Evolutionary conservation across 169 alveolate species (phyloP), one percentile per base, ranked within the genome.

Genomic region (Theileria parva): DNA sequence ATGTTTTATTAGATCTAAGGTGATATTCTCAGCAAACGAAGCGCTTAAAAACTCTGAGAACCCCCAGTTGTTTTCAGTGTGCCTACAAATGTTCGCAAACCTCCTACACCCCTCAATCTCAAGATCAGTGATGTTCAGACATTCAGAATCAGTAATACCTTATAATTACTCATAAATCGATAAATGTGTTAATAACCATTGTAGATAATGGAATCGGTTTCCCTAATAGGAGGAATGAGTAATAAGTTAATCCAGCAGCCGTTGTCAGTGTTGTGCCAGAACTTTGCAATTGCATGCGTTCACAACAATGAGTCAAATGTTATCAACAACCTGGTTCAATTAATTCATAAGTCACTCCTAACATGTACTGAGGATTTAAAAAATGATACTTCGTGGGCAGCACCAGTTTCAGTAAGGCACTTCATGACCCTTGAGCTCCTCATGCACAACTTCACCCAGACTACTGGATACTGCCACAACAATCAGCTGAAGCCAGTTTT

Each of bases 211-310:
- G 48, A 63, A 28, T 61, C 88, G 6, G 51, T 81, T 17, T 4
- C 66, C 7, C 32, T 28, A 15, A 69, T 70, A 0, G n/a, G 72
- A 28, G 51, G 23, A 27, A 15, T 30, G 11, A 21, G 61, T 23
- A 4, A 17, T 13, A 74, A 70, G 85, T 34, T 74, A 78, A 74
- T 72, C 15, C 88, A 81, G 39, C 83, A 81, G 44, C 78, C 88
- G 2, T 74, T 70, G 21, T 73, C 88, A 5, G 79, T 63, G 9
- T 81, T 77, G 32, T 39, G 69, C 30, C 85, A 81, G 19, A 81
- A 81, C 66, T 71, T 81, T 6, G 63, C 74, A 2, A 81, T 81
- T 13, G 71, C 85, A 11, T 73, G 70, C 34, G 64, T 63, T 4
- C 78, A 81, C 28, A 39, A 72, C 60, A 9, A 28, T 51, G 55